Base-by-base conservation (phyloP, 2,329 filamentous ascomycete species). In the Elsinoe arachidis region DNA sequence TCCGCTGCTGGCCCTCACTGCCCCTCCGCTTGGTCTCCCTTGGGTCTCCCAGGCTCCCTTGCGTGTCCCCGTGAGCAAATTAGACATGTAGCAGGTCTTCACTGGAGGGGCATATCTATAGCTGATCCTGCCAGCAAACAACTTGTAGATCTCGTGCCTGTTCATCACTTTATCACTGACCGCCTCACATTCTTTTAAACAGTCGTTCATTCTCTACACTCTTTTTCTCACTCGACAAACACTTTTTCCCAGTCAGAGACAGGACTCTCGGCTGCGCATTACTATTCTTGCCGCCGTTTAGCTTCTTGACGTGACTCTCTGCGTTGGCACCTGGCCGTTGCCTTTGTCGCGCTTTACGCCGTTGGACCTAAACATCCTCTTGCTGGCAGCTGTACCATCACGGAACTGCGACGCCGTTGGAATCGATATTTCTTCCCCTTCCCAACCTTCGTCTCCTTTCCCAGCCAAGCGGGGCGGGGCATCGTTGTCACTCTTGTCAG, bases 351-450 rank as follows among this genome's bases (percentile, higher is more conserved):
- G 53, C 53, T 43, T 56, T 43, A 30, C 17, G 37, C 39, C 54
- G 54, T 56, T 56, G 43, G 38, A 21, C 47, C 43, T 46, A 46
- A 41, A 41, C 47, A 47, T 43, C 41, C 21, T 30, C 41, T 21
- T 15, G 26, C 19, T 41, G 19, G 33, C 37, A 15, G 37, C 19
- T 44, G 54, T 35, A 17, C 44, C 41, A 46, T 30, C 43, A 47
- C 54, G 23, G 41, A 56, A 34, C 54, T 49, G 54, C 54, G 54
- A 56, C 54, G 54, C 59, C 59, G 59, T 61, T 61, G 55, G 51
- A 61, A 61, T 61, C 59, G 59, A 61, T 61, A 59, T 61, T 59
- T 55, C 38, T 56, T 55, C 59, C 59, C 38, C 43, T 56, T 47
- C 43, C 41, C 43, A 47, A 35, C 57, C 52, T 44, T 59, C 53